Conservation (phyloP, 768 basidiomycete species). For the Crassisporium funariophilum region DNA sequence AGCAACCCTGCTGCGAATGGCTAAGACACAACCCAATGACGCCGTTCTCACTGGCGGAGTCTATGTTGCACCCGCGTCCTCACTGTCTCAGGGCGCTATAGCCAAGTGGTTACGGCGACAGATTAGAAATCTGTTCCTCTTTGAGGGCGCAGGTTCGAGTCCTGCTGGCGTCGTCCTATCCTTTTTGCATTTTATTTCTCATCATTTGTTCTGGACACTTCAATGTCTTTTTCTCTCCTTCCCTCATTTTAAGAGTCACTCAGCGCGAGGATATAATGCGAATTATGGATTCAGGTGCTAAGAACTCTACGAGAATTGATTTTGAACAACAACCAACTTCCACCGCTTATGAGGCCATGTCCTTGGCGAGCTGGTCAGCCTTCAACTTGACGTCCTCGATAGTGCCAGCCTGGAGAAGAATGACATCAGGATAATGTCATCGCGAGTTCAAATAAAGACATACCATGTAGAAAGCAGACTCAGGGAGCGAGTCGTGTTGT, state of each 20-base stretch:
- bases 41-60: no score
- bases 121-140: constrained; percentile 75
- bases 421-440: constrained; percentile 4
- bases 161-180: constrained; percentile 55
- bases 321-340: constrained; percentile 9
- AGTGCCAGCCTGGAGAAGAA: constrained; percentile 64
- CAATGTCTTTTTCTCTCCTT: no score
- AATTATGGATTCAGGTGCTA: no score
- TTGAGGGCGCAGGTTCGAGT: constrained; percentile 70
- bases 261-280: no score
- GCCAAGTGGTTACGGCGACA: constrained; percentile 82
- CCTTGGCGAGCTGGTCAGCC: constrained; percentile 97
- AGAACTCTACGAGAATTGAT: constrained; percentile 11
- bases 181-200: constrained; percentile 10
- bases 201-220: not conserved
- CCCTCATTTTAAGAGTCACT: no score
- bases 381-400: constrained; percentile 97
- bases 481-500: constrained; percentile 84
- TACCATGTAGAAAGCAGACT: constrained; percentile 98
- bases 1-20: no score
- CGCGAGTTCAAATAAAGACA: constrained; percentile 11
- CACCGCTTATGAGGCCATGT: constrained; percentile 64
- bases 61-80: no score
- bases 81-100: constrained; percentile 54
- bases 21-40: no score